Percentiles rank a stretch among this genome's conserved stretches.
phyloP scores from a whole-genome alignment of 306 rosid genomes.

The Adenanthera pavonina region DNA sequence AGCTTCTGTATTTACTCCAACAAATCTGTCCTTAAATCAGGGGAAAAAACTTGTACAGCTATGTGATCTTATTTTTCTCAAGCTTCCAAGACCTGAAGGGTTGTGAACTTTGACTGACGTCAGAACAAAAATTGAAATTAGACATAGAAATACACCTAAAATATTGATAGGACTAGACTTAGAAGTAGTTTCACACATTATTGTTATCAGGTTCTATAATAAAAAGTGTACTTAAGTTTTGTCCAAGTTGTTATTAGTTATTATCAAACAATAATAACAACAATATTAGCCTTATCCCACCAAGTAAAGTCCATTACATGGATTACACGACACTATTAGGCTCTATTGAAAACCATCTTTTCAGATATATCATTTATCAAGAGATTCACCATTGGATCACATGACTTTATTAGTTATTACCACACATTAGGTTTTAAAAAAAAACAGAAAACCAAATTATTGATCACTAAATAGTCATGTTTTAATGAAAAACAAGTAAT shows the following conservation, averaged over 20 bases:
- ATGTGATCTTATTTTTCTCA: not conserved
- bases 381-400: too few species aligned
- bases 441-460: not conserved
- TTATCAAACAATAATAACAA: too few species aligned
- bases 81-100: conserved; percentile 10
- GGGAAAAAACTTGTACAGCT: not conserved
- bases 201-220: too few species aligned
- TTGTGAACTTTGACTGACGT: not conserved
- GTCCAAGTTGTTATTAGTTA: too few species aligned
- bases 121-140: conserved; percentile 14
- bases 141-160: conserved; percentile 5
- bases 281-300: too few species aligned
- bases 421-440: not conserved
- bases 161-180: not conserved
- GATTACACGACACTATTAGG: too few species aligned
- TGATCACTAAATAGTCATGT: not conserved
- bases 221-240: too few species aligned
- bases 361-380: too few species aligned
- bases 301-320: too few species aligned
- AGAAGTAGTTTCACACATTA: not conserved
- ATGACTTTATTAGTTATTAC: not conserved
- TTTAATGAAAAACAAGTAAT: too few species aligned
- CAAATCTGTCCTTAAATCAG: not conserved
- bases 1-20: not conserved
- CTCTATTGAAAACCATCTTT: too few species aligned